Evolutionary conservation across 116 monocot species (phyloP).

Genomic region (Iris pallida): DNA sequence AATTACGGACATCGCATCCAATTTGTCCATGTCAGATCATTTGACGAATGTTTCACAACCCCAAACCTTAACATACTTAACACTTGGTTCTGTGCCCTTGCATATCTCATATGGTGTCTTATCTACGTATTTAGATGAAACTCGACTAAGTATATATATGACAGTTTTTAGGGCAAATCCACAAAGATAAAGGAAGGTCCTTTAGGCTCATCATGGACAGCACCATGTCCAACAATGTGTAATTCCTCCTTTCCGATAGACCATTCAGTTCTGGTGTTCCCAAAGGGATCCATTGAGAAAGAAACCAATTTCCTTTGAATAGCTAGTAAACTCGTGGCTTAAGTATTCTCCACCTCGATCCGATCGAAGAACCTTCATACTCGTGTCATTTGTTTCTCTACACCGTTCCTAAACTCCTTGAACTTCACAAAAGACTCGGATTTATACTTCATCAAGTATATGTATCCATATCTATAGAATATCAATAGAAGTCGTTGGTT

Average conservation of each 20-base stretch:
- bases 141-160: neutral
- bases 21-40: neutral
- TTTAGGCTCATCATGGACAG: neutral
- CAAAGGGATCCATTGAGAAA: neutral
- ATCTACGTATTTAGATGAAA: neutral
- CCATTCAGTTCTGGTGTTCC: no score
- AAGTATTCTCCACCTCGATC: constrained; percentile 3
- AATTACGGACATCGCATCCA: neutral
- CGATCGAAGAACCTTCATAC: neutral
- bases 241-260: no score
- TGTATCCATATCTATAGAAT: no score
- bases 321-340: neutral
- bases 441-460: no score
- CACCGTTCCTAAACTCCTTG: neutral
- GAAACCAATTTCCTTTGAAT: neutral
- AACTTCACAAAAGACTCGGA: neutral
- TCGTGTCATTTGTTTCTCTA: neutral
- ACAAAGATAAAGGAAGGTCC: neutral
- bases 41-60: neutral
- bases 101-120: neutral
- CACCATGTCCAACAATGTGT: no score
- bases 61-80: constrained; percentile 2
- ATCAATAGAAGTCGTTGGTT: no score
- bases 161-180: neutral
- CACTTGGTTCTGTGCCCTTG: neutral